These are phyloP conservation scores for Mycosphaerella arachidis DNA, from an alignment of 2,329 filamentous ascomycete genomes.

Conservation along the genomic window DNA sequence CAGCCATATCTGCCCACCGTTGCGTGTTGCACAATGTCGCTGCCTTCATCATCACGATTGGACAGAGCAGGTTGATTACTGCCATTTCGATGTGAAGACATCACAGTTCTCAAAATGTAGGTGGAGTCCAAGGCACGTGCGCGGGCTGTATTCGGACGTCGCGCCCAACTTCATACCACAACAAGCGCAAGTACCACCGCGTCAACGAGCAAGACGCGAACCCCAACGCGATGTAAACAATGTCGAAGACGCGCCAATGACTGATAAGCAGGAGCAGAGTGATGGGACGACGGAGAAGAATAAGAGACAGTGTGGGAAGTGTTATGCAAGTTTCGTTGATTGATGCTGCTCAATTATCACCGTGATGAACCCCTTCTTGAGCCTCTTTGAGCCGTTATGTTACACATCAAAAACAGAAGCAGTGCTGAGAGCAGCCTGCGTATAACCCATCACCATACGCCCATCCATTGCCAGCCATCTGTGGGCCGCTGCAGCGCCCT, in stretches of 20 bases:
- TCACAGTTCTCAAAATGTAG: not conserved
- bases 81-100: not conserved
- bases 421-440: constrained; percentile 25
- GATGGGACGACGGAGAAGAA: not conserved
- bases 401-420: constrained; percentile 29
- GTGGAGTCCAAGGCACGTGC: not conserved
- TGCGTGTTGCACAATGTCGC: not conserved
- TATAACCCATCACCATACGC: constrained; percentile 26
- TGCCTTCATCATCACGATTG: no score
- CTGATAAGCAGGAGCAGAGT: not conserved
- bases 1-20: not conserved
- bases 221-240: constrained; percentile 15
- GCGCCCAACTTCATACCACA: constrained; percentile 3
- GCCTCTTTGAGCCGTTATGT: constrained; percentile 26
- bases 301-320: constrained; percentile 9
- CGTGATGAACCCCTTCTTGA: constrained; percentile 24
- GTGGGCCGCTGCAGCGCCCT: constrained; percentile 26
- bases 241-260: constrained; percentile 1
- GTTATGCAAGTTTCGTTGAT: constrained; percentile 24
- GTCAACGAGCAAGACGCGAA: constrained; percentile 1
- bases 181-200: constrained; percentile 7
- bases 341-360: constrained; percentile 26
- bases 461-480: constrained; percentile 33
- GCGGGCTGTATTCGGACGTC: constrained; percentile 6
- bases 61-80: not conserved